Base-by-base conservation (phyloP, 2,329 filamentous ascomycete species). In the Paracoccidioides brasiliensis region DNA sequence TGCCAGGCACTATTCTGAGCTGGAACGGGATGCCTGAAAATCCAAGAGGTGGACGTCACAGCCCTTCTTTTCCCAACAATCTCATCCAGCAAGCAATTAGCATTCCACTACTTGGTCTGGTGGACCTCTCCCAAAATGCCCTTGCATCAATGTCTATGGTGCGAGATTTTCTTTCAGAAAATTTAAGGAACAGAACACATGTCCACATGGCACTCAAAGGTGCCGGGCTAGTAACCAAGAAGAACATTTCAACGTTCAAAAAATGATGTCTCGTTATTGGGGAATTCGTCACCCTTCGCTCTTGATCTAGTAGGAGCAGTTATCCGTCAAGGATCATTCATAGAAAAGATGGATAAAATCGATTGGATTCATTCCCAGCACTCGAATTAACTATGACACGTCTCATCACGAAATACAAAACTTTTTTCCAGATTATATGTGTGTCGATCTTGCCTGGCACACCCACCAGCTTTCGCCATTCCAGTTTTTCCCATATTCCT, bases 331-430 rank as follows among this genome's bases (percentile, higher is more conserved):
- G 70, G 71, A 0, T 67, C 64, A 1, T 75, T 74, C 56, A 62
- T 72, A 10, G 66, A 70, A 51, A 74, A 91, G 72, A 90, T 91
- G 86, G 76, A 80, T 61, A 76, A 79, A 60, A 80, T 90, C 49
- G 85, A 89, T 69, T 91, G 86, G 87, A 72, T 90, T 1, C 86
- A 88, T 67, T 86, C 83, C 86, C 86, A 0, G 74, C 81, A 0
- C 76, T 83, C 0, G 70, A 69, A 3, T 71, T 77, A 0, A 90
- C 85, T 0, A 87, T 87, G 79, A 59, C 66, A 0, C 78, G 86
- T 0, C 73, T 88, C 0, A 71, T 88, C 3, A 64, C 64, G 2
- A 90, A 77, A 76, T 65, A 76, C 69, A 1, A 50, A 35, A 69
- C 77, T 3, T 75, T 80, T 30, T 71, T 73, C 60, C 60, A 64